Conservation (phyloP, 176 grass and related monocot genomes). For the Cymbopogon citratus region DNA sequence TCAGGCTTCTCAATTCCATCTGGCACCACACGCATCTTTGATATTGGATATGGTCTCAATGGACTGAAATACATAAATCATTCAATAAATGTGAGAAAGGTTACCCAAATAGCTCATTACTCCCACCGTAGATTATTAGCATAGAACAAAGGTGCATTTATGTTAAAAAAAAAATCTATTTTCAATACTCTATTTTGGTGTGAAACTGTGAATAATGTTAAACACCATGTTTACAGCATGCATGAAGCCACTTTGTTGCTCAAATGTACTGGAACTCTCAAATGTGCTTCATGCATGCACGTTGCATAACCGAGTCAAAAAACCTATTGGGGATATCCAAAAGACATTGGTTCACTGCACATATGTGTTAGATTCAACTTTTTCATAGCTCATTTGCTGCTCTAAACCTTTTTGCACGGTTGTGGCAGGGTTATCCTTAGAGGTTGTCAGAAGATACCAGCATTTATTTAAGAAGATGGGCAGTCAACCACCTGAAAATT, state of each 20-base stretch:
- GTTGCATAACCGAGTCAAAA: neutral
- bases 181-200: neutral
- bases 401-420: neutral
- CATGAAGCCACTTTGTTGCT: neutral
- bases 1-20: conserved; percentile 82
- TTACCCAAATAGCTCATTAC: neutral
- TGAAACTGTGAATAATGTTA: neutral
- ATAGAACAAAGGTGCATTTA: neutral
- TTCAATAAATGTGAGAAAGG: neutral
- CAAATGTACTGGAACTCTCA: neutral
- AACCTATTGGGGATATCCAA: neutral
- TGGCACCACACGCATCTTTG: conserved; percentile 60
- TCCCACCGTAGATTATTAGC: neutral
- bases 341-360: neutral
- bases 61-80: conserved; percentile 44
- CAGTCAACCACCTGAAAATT: neutral
- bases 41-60: conserved; percentile 92
- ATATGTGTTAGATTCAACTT: neutral
- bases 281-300: neutral
- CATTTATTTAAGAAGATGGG: too few relatives aligned
- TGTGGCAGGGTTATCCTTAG: too few relatives aligned
- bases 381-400: neutral
- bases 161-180: neutral
- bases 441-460: too few relatives aligned
- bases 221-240: neutral